These are phyloP conservation scores for Gentiana straminea DNA, from an alignment of 257 asterid genomes.

Conservation along the genomic window DNA sequence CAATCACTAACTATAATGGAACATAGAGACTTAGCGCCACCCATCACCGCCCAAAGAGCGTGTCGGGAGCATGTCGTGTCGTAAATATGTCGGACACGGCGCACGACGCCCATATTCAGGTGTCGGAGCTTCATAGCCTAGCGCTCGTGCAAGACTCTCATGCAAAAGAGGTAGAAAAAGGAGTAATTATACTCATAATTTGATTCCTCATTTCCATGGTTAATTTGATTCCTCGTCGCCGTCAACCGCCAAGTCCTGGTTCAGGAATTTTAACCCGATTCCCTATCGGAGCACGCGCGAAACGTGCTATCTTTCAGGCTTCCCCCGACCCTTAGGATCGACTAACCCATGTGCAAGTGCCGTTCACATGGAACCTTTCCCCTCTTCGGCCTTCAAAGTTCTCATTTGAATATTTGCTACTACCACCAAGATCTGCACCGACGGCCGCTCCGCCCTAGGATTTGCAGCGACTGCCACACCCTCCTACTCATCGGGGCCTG, in stretches of 20 bases:
- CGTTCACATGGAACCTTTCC: slow-evolving; percentile 10
- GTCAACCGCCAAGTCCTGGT: slow-evolving; percentile 12
- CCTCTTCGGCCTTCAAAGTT: slow-evolving; percentile 12
- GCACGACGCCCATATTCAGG: no score
- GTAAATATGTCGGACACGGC: no score
- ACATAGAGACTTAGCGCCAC: no score
- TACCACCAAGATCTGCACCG: slow-evolving; percentile 12
- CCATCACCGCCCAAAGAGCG: no score
- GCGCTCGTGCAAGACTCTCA: no score
- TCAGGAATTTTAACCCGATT: slow-evolving; percentile 13
- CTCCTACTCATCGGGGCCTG: slow-evolving; percentile 8
- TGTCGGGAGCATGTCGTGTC: no score
- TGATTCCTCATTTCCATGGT: no score
- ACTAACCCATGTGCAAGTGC: neutral
- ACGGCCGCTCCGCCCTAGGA: slow-evolving; percentile 9
- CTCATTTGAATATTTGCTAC: slow-evolving; percentile 12
- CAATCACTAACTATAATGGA: no score
- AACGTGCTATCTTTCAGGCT: slow-evolving; percentile 10
- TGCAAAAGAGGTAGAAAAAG: no score
- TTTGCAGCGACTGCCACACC: slow-evolving; percentile 3
- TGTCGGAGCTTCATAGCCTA: no score
- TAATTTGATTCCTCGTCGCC: neutral
- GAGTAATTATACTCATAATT: no score
- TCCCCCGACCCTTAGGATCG: slow-evolving; percentile 6
- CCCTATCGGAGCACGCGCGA: slow-evolving; percentile 10